Base-by-base conservation (phyloP, 306 rosid genomes). In the Prunus salicina region DNA sequence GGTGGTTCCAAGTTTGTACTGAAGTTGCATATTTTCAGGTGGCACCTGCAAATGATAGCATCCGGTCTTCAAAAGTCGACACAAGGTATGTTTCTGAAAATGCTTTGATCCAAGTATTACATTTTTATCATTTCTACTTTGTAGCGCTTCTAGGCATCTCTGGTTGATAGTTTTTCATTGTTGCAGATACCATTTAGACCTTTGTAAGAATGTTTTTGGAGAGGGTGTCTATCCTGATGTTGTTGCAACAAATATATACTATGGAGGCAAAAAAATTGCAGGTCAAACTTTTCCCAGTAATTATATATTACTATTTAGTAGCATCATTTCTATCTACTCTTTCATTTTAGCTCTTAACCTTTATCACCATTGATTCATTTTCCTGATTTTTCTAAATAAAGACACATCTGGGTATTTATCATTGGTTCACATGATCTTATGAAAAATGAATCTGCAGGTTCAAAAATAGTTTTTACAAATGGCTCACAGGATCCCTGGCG, bases 401-500 rank as follows among this genome's bases (percentile, higher is more conserved):
- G 1, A 14, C 69, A 11, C 49, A 8, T 46, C 43, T 0, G 22
- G 56, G 28, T 18, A 6, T 11, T 72, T 25, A 51, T 38, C 28
- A 1, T 56, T 73, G 25, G 32, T 30, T 69, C 61, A 75, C 70
- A 20, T 71, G 9, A 81, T 76, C 75, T 84, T 34, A 64, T 64
- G 62, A 69, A 73, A 80, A 55, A 45, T 82, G 52, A 74, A 69
- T 74, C 82, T 62, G 77, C 88, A 94, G 98, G 98, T 72, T 84
- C 97, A 32, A 94, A 90, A 79, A 92, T 94, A 81, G 69, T 94
- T 34, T 94, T 94, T 76, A 74, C 92, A 77, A 94, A 94, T 79
- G 97, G 98, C 71, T 94, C 98, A 7, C 98, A 94, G 82, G 98
- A 94, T 81, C 98, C 98, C 15, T 94, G 98, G 98, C 98, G 98